Conservation (phyloP, 352 stramenopile genomes). For the Phytophthora sojae region DNA sequence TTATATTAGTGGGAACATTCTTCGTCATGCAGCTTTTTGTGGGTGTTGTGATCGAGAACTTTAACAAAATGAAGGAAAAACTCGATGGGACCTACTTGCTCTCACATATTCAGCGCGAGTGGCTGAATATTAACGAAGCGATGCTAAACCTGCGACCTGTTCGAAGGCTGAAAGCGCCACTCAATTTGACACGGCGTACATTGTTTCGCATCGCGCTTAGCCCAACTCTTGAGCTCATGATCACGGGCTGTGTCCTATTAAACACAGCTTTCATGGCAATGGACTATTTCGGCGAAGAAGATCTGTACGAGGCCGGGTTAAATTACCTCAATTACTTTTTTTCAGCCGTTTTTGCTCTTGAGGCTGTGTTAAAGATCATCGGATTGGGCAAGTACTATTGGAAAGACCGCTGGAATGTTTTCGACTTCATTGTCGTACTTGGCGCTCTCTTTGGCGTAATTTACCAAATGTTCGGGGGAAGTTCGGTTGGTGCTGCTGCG, state of each 20-base stretch:
- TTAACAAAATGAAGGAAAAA: slow-evolving; percentile 83
- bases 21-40: slow-evolving; percentile 95
- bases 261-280: slow-evolving; percentile 90
- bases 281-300: slow-evolving; percentile 85
- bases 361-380: slow-evolving; percentile 87
- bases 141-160: slow-evolving; percentile 60
- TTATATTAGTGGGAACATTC: slow-evolving; percentile 91
- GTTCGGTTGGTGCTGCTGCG: slow-evolving; percentile 55
- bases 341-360: slow-evolving; percentile 81
- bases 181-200: slow-evolving; percentile 44
- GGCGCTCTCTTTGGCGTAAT: slow-evolving; percentile 61
- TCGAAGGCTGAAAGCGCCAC: slow-evolving; percentile 52
- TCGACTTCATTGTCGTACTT: slow-evolving; percentile 79
- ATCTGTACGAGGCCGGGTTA: slow-evolving; percentile 65
- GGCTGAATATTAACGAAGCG: slow-evolving; percentile 67
- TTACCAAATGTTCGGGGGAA: slow-evolving; percentile 55
- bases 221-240: slow-evolving; percentile 74
- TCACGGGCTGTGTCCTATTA: slow-evolving; percentile 88
- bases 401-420: slow-evolving; percentile 83
- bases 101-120: slow-evolving; percentile 76
- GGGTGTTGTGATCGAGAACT: slow-evolving; percentile 95
- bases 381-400: slow-evolving; percentile 85
- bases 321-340: slow-evolving; percentile 86
- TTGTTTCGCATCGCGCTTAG: slow-evolving; percentile 53
- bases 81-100: slow-evolving; percentile 74